Conservation (phyloP, 164 flowering plant genomes). For the Platanus orientalis region DNA sequence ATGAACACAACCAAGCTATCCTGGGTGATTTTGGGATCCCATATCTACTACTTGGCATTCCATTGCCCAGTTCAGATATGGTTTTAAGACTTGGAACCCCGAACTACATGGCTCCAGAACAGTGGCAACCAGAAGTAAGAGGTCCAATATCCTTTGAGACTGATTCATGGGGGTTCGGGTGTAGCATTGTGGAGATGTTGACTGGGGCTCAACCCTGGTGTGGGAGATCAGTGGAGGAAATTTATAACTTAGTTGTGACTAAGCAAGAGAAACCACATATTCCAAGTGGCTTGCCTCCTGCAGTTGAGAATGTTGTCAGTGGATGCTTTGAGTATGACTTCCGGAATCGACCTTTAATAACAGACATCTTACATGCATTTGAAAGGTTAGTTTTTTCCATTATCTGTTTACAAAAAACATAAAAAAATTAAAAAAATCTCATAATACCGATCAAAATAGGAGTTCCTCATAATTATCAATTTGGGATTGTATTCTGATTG, state of each 20-base stretch:
- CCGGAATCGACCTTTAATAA: conserved; percentile 68
- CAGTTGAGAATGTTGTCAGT: conserved; percentile 56
- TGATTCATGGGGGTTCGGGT: conserved; percentile 95
- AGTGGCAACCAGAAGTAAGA: conserved; percentile 83
- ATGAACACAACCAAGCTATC: conserved; percentile 55
- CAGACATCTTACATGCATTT: conserved; percentile 61
- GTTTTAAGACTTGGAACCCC: conserved; percentile 70
- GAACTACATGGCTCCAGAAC: conserved; percentile 97
- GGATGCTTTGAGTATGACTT: conserved; percentile 94
- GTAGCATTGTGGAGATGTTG: conserved; percentile 85
- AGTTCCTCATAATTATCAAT: neutral
- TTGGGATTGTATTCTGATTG: neutral
- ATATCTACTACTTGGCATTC: conserved; percentile 55
- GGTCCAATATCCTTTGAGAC: conserved; percentile 90
- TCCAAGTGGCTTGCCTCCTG: conserved; percentile 81
- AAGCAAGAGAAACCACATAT: conserved; percentile 72
- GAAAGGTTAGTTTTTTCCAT: conserved; percentile 36
- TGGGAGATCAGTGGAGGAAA: conserved; percentile 71
- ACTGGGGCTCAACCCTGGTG: conserved; percentile 78
- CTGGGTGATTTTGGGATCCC: conserved; percentile 87
- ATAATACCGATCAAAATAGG: too few relatives aligned
- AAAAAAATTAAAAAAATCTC: too few relatives aligned
- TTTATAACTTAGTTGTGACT: conserved; percentile 54
- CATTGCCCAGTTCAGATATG: conserved; percentile 48
- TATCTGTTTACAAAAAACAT: too few relatives aligned